A percentile compares a stretch with the other conserved stretches of the same genome.
Evolutionary conservation across 1,284 basidiomycete species (phyloP).

Genomic region (Leccinum proximum): DNA sequence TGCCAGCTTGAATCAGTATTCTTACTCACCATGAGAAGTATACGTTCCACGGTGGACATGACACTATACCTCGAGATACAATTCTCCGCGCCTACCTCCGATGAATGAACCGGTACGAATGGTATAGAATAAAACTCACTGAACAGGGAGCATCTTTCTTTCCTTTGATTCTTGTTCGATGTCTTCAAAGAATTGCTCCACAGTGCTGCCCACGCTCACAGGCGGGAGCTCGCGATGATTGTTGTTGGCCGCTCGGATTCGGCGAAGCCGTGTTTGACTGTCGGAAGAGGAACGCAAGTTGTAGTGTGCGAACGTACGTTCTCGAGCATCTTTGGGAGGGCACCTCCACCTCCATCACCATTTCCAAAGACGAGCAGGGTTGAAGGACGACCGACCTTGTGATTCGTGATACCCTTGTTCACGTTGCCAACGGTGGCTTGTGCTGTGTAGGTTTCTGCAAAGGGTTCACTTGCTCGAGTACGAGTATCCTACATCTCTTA

Average conservation of each 20-base stretch:
- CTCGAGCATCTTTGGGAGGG: constrained; percentile 82
- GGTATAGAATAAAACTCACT: constrained; percentile 41
- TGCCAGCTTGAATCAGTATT: neutral
- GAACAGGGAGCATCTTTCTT: constrained; percentile 82
- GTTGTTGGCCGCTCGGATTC: constrained; percentile 83
- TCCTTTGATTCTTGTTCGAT: constrained; percentile 67
- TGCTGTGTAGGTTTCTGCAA: constrained; percentile 79
- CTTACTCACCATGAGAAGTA: constrained; percentile 70
- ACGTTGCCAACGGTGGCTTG: constrained; percentile 67
- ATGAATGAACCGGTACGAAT: constrained; percentile 7
- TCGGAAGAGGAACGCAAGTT: constrained; percentile 6
- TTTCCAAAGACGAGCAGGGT: constrained; percentile 89
- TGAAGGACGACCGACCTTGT: constrained; percentile 59
- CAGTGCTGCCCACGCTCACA: constrained; percentile 81
- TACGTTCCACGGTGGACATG: constrained; percentile 80
- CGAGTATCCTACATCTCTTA: constrained; percentile 18
- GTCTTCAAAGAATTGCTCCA: constrained; percentile 87
- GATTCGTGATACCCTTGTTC: constrained; percentile 77
- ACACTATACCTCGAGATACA: constrained; percentile 83
- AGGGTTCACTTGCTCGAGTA: neutral
- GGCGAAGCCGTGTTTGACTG: constrained; percentile 61
- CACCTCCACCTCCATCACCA: constrained; percentile 90
- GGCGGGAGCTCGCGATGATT: constrained; percentile 77
- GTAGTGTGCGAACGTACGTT: constrained; percentile 51
- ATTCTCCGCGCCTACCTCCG: constrained; percentile 66